Evolutionary conservation across 202 grass and related monocot species (phyloP), one percentile per base, ranked within the genome.

Genomic region (Dendrocalamus latiflorus): DNA sequence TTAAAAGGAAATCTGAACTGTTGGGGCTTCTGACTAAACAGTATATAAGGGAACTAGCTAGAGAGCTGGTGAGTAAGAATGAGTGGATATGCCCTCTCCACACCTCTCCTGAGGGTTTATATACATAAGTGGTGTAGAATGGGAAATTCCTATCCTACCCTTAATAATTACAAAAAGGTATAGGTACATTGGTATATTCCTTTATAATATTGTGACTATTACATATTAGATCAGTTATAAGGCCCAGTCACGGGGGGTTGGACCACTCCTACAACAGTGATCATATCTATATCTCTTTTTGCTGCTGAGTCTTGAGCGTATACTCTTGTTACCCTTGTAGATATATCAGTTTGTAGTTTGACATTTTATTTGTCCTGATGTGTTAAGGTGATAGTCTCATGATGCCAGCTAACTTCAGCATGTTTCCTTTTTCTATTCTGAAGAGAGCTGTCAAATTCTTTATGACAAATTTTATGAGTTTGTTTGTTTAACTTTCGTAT

Each of bases 321-420:
- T 42, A 62, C 20, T 62, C 51, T 39, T 24, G 9, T 6, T 28
- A 70, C 39, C 41, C 50, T 48, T 81, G 7, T 38, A 82, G 36
- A 78, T 9, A 80, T 30, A 36, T 49, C n/a, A 34, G 15, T 25
- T 39, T 65, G 14, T 41, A 64, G 4, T 82, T 77, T 86, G 8
- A 72, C 83, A 60, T 72, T 80, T 70, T 58, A 56, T 76, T 37
- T 78, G 9, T 26, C 25, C 13, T 36, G 49, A 77, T 26, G 47
- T 72, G 48, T 67, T 12, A 79, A 41, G 20, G 20, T 72, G 18
- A 43, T 86, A 44, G 5, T 72, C 70, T 47, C 26, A 58, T 82
- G 83, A 18, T 72, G 45, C 47, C 57, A 76, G 10, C 72, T 66
- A 86, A 81, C 39, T 50, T 65, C 12, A 47, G 6, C 65, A 76